These are phyloP conservation scores for Amanita inopinata DNA, from an alignment of 768 basidiomycete species.

Conservation along the genomic window DNA sequence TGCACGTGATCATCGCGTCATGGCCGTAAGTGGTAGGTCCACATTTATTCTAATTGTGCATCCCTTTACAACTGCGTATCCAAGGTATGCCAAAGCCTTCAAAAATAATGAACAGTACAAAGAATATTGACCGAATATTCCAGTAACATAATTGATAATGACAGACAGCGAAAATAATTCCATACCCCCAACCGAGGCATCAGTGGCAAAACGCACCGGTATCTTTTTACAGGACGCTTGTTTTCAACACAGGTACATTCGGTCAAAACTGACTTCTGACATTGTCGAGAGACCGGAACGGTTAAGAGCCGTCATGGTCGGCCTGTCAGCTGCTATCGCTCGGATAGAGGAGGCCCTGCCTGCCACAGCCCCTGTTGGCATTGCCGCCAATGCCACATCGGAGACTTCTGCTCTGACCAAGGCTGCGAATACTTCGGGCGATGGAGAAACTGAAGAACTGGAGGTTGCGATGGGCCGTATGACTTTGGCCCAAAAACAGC, in stretches of 20 bases:
- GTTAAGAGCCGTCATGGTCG: constrained; percentile 73
- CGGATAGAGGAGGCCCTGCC: constrained; percentile 43
- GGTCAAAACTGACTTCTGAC: constrained; percentile 59
- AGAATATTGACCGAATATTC: too few relatives aligned
- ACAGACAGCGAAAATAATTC: neutral
- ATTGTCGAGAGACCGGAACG: constrained; percentile 92
- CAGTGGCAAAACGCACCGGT: neutral
- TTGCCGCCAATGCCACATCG: neutral
- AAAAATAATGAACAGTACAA: too few relatives aligned
- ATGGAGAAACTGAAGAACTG: constrained; percentile 29
- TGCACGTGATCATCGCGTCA: too few relatives aligned
- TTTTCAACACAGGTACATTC: constrained; percentile 66
- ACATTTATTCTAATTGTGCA: too few relatives aligned
- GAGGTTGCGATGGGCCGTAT: constrained; percentile 36
- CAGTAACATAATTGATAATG: too few relatives aligned
- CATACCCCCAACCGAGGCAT: neutral
- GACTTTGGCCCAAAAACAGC: constrained; percentile 21
- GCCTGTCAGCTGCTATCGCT: constrained; percentile 72
- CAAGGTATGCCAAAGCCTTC: too few relatives aligned
- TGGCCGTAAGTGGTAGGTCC: too few relatives aligned
- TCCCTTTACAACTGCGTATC: too few relatives aligned
- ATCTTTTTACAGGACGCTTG: constrained; percentile 65
- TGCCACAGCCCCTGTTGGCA: neutral
- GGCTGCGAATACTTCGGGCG: neutral
- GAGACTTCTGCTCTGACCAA: neutral